Evolutionary conservation across 164 flowering plant genomes (phyloP).

Genomic region (Tinospora cordifolia): DNA sequence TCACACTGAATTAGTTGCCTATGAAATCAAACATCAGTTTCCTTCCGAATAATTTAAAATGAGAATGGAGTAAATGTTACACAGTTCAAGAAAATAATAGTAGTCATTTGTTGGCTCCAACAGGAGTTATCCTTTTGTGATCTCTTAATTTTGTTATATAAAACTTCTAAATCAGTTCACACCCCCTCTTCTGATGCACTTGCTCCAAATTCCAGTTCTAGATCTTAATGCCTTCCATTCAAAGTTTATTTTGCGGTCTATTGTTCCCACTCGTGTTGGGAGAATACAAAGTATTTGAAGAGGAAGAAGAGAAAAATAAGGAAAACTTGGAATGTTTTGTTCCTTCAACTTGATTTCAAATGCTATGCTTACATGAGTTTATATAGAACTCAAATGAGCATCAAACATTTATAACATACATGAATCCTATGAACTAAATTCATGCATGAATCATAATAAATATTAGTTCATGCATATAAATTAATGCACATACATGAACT

Average conservation of each 20-base stretch:
- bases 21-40: not conserved
- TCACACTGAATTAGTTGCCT: not conserved
- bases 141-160: not conserved
- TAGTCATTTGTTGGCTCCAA: not conserved
- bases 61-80: not conserved
- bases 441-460: too few relatives aligned
- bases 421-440: too few relatives aligned
- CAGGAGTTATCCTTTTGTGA: not conserved
- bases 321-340: not conserved
- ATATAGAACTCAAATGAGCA: too few relatives aligned
- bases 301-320: too few relatives aligned
- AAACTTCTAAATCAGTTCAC: not conserved
- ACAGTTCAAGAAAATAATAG: not conserved
- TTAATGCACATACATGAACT: too few relatives aligned
- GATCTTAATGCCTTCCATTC: not conserved
- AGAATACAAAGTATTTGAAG: too few relatives aligned
- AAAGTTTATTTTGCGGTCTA: not conserved
- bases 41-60: not conserved
- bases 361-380: too few relatives aligned
- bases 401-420: too few relatives aligned
- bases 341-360: not conserved
- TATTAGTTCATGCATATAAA: too few relatives aligned
- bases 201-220: not conserved
- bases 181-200: not conserved
- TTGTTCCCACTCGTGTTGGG: not conserved